Evolutionary conservation across 768 basidiomycete species (phyloP).

Genomic region (Cantharellus cinnabarinus): DNA sequence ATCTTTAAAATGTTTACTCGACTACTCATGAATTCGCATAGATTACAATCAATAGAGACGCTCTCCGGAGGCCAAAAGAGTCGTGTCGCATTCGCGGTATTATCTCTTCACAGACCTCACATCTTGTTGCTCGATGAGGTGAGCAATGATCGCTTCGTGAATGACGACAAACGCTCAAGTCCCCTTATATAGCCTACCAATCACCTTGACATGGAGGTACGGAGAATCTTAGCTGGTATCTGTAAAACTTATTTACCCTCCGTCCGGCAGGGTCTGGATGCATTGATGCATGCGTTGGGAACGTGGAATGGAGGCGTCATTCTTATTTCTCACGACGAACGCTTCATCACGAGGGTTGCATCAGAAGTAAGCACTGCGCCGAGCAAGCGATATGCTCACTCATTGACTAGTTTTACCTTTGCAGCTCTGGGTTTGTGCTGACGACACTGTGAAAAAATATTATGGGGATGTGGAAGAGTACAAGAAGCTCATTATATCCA

Average conservation of each 20-base stretch:
- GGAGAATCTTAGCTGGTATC: constrained; percentile 5
- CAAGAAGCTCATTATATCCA: constrained; percentile 69
- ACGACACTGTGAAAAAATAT: constrained; percentile 64
- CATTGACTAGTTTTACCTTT: constrained; percentile 2
- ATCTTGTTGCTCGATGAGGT: constrained; percentile 88
- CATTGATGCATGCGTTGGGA: constrained; percentile 57
- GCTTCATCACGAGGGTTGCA: constrained; percentile 81
- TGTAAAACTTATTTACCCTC: neutral
- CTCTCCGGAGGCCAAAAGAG: constrained; percentile 91
- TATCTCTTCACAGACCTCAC: constrained; percentile 79
- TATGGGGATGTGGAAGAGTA: constrained; percentile 78
- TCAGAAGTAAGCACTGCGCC: constrained; percentile 36
- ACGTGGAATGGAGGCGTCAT: constrained; percentile 45
- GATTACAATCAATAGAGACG: constrained; percentile 76
- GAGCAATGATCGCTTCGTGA: constrained; percentile 9
- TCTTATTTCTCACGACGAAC: constrained; percentile 85
- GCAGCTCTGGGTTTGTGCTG: constrained; percentile 85
- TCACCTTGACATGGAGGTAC: constrained; percentile 83
- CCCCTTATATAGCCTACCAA: constrained; percentile 50
- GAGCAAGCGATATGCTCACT: neutral
- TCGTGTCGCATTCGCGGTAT: constrained; percentile 76
- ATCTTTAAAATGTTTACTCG: constrained; percentile 1
- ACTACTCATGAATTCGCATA: constrained; percentile 13
- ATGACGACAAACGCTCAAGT: neutral
- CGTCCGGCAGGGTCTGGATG: constrained; percentile 65